Conservation (phyloP, 2,329 filamentous ascomycete genomes). For the Alternaria hordeiaustralica region DNA sequence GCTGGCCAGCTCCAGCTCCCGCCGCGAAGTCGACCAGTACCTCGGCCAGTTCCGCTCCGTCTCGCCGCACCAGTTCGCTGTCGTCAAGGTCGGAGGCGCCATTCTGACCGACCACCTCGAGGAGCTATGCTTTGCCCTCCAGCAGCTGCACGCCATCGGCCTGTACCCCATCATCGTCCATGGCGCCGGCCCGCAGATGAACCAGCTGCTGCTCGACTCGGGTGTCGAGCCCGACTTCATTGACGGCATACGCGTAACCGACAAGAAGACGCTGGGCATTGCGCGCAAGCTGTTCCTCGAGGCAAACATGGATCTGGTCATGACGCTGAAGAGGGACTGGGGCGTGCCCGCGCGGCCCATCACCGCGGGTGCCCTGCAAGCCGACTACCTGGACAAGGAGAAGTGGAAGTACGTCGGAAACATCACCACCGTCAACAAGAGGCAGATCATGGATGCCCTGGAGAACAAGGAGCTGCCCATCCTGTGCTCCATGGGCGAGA, state of each 20-base stretch:
- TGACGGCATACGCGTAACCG: conserved; percentile 93
- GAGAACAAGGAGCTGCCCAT: conserved; percentile 87
- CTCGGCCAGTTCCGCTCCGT: conserved; percentile 97
- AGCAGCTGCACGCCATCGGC: conserved; percentile 92
- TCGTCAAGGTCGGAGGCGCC: conserved; percentile 97
- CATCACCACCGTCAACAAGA: conserved; percentile 90
- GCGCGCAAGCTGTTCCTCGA: conserved; percentile 92
- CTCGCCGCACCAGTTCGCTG: conserved; percentile 94
- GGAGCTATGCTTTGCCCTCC: conserved; percentile 85
- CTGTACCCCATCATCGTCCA: conserved; percentile 96
- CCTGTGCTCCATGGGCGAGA: conserved; percentile 95
- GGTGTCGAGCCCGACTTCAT: conserved; percentile 95
- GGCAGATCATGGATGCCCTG: conserved; percentile 89
- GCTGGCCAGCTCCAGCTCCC: conserved; percentile 93
- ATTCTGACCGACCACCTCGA: conserved; percentile 95
- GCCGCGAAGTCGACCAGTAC: conserved; percentile 96
- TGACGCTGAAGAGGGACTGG: conserved; percentile 81
- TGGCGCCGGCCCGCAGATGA: conserved; percentile 92
- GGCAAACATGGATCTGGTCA: conserved; percentile 91
- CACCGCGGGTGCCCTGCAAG: conserved; percentile 86
- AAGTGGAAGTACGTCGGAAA: conserved; percentile 97
- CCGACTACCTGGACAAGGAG: conserved; percentile 94
- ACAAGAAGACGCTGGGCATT: conserved; percentile 90
- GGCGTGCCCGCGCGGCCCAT: conserved; percentile 89
- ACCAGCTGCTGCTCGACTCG: conserved; percentile 85